Evolutionary conservation across 2,329 filamentous ascomycete species (phyloP).

Genomic region (Diatrype stigma): DNA sequence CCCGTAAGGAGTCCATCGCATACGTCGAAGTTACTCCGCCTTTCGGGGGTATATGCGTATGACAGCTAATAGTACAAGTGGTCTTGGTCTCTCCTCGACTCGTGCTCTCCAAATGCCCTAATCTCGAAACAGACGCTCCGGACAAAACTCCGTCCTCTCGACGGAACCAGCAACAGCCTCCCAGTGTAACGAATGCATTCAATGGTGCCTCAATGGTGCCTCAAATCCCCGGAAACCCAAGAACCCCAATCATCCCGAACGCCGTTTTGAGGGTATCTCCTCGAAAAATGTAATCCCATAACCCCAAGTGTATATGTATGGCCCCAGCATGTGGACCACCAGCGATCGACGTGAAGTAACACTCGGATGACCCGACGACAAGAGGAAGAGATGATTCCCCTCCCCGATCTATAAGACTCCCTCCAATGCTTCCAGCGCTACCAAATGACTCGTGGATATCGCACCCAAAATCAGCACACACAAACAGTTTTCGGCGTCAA

Average conservation of each 20-base stretch:
- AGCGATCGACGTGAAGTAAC: slow-evolving; percentile 21
- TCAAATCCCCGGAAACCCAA: slow-evolving; percentile 3
- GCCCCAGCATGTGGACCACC: slow-evolving; percentile 15
- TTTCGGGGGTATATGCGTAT: slow-evolving; percentile 22
- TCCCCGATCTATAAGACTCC: slow-evolving; percentile 23
- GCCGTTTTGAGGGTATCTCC: slow-evolving; percentile 30
- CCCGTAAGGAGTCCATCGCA: slow-evolving; percentile 5
- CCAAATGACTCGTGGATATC: slow-evolving; percentile 20
- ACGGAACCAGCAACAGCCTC: slow-evolving; percentile 7
- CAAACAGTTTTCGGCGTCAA: slow-evolving; percentile 3
- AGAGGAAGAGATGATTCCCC: slow-evolving; percentile 16
- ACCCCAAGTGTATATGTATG: slow-evolving; percentile 12
- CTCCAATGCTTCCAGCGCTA: slow-evolving; percentile 22
- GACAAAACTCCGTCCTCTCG: slow-evolving; percentile 8
- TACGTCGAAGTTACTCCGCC: slow-evolving; percentile 16
- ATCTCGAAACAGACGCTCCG: slow-evolving; percentile 5
- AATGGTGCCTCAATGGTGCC: slow-evolving; percentile 12
- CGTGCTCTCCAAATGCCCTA: slow-evolving; percentile 7
- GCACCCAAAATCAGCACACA: slow-evolving; percentile 18
- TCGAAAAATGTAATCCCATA: slow-evolving; percentile 18
- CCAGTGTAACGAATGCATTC: slow-evolving; percentile 17
- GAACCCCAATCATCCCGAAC: slow-evolving; percentile 20
- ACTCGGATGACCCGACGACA: slow-evolving; percentile 20
- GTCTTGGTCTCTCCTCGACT: slow-evolving; percentile 14
- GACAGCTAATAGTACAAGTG: slow-evolving; percentile 21